These are phyloP conservation scores for Sesbania bispinosa DNA, from an alignment of 306 rosid genomes.

Conservation along the genomic window DNA sequence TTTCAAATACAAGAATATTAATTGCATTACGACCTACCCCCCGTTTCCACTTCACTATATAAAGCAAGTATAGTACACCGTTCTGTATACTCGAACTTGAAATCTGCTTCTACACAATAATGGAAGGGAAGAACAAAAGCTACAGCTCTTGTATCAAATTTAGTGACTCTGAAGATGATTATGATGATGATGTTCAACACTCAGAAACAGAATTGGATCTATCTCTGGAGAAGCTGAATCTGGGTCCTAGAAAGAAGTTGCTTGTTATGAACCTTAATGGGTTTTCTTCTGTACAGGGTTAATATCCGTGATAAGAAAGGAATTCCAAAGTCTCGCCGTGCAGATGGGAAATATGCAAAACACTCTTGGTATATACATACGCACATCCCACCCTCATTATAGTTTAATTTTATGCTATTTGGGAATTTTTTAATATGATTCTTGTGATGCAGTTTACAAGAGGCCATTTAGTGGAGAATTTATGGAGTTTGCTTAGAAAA, in stretches of 20 bases:
- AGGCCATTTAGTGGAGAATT: constrained; percentile 31
- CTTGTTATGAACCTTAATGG: constrained; percentile 27
- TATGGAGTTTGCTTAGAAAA: constrained; percentile 35
- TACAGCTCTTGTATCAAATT: neutral
- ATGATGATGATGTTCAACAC: neutral
- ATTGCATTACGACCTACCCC: neutral
- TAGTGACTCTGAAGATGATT: neutral
- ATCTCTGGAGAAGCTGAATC: neutral
- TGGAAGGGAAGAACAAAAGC: neutral
- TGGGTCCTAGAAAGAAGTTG: constrained; percentile 19
- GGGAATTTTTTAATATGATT: too few relatives aligned
- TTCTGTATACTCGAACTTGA: neutral
- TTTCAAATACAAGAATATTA: neutral
- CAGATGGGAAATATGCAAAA: neutral
- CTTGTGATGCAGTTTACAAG: constrained; percentile 14
- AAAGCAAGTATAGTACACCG: too few relatives aligned
- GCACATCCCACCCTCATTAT: neutral
- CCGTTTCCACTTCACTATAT: neutral
- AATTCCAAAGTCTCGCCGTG: neutral
- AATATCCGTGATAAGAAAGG: neutral
- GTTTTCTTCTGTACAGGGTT: neutral
- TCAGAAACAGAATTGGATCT: neutral
- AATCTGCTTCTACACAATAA: neutral
- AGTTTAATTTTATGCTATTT: too few relatives aligned
- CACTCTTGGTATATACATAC: neutral